Evolutionary conservation across 345 rosid species (phyloP), one percentile per base, ranked within the genome.

Genomic region (Trapa incisa): DNA sequence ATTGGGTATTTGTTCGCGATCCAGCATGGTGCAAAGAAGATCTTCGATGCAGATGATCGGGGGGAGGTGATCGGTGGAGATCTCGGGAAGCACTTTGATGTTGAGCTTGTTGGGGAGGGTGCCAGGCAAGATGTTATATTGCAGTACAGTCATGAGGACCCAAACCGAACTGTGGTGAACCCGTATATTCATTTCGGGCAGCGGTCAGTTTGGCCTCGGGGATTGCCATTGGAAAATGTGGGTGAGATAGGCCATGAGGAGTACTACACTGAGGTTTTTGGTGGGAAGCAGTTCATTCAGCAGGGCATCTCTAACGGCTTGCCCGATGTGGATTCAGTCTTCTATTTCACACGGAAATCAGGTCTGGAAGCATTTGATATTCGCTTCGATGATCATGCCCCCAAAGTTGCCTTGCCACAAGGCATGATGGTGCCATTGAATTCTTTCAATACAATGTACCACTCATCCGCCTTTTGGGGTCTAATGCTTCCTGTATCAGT

Each of bases 301-400:
- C 99, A 91, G 80, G 99, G 99, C 69, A 77, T 91, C 70, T 95
- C 99, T 0, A 91, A 95, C 45, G 99, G 97, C 60, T 80, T 95
- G 68, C 99, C 97, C 0, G 99, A 95, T 84, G 96, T 91, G 67
- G 99, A 95, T 85, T 95, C 99, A 0, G 96, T 95, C 78, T 95
- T 95, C 74, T 95, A 91, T 77, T 86, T 91, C 67, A 91, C 99
- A 0, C 80, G 97, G 76, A 91, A 95, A 62, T 71, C 96, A 0
- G 80, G 80, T 54, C 63, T 91, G 74, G 97, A 95, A 68, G 80
- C 90, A 0, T 91, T 95, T 79, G 97, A 95, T 85, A 85, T 95
- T 67, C 81, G 79, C 68, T 89, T 95, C 16, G 99, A 95, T 75
- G 94, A 87, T 68, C 84, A 73, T 78, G 87, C 97, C 17, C 97